These are phyloP conservation scores for Didymella pinodella DNA, from an alignment of 2,329 filamentous ascomycete species.

Conservation along the genomic window DNA sequence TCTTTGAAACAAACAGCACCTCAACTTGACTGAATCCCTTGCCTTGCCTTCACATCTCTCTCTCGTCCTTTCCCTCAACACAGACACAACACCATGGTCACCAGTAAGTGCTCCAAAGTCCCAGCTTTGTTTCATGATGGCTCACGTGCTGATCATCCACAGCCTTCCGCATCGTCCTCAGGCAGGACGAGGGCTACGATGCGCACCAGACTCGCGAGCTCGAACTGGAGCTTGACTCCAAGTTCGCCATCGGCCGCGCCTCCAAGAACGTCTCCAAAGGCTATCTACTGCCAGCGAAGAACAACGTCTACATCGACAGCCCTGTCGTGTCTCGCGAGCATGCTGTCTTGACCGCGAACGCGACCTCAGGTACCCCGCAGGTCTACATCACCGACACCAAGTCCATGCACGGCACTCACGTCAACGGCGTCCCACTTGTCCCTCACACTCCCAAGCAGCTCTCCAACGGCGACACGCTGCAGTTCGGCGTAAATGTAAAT, in stretches of 20 bases:
- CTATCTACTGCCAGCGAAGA: conserved; percentile 51
- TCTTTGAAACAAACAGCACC: conserved; percentile 1
- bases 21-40: background rate
- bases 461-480: conserved; percentile 44
- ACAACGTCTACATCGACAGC: conserved; percentile 74
- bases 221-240: conserved; percentile 34
- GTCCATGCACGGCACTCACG: conserved; percentile 69
- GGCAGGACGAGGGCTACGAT: conserved; percentile 53
- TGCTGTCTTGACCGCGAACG: conserved; percentile 57
- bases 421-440: conserved; percentile 56
- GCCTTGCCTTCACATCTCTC: background rate
- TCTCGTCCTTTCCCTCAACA: conserved; percentile 2
- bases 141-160: conserved; percentile 21
- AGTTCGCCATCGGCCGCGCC: conserved; percentile 53
- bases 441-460: conserved; percentile 35
- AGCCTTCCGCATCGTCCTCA: conserved; percentile 45
- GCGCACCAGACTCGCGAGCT: conserved; percentile 42
- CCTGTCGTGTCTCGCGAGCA: conserved; percentile 76
- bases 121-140: background rate
- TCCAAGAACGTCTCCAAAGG: conserved; percentile 52
- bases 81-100: conserved; percentile 21
- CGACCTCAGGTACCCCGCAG: conserved; percentile 25
- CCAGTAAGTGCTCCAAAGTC: conserved; percentile 22
- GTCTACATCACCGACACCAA: conserved; percentile 63
- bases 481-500: conserved; percentile 49